These are phyloP conservation scores for Chaetothyriales sp. DNA, from an alignment of 2,329 filamentous ascomycete genomes.

Conservation along the genomic window DNA sequence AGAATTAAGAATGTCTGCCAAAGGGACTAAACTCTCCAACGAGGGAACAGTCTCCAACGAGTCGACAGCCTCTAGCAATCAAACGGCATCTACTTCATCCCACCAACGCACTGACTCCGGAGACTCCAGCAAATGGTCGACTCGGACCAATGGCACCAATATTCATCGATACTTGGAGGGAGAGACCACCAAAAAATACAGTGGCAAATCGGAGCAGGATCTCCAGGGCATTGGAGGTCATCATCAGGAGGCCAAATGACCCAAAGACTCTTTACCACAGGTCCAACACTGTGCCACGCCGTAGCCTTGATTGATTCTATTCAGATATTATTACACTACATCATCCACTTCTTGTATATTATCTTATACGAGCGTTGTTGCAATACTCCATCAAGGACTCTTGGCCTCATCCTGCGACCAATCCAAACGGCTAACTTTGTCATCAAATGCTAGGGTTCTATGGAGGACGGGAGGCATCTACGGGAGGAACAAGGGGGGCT, in stretches of 20 bases:
- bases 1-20: not conserved
- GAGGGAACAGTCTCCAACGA: too few species aligned
- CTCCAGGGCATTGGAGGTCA: not conserved
- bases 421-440: too few species aligned
- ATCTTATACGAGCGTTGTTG: too few species aligned
- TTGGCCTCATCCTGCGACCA: too few species aligned
- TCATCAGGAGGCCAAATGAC: not conserved
- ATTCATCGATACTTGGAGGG: not conserved
- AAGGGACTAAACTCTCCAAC: not conserved
- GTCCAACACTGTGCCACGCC: too few species aligned
- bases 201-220: not conserved
- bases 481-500: not conserved
- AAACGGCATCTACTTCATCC: not conserved
- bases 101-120: not conserved
- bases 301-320: too few species aligned
- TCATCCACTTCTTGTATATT: too few species aligned
- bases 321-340: too few species aligned
- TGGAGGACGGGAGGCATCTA: not conserved
- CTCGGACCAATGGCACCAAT: not conserved
- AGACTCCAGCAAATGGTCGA: not conserved
- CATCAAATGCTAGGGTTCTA: too few species aligned
- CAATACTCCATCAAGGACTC: too few species aligned
- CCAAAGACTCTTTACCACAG: not conserved
- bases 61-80: not conserved
- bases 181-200: not conserved